These are phyloP conservation scores for Colletotrichum eleusines DNA, from an alignment of 2,329 filamentous ascomycete species.

Conservation along the genomic window DNA sequence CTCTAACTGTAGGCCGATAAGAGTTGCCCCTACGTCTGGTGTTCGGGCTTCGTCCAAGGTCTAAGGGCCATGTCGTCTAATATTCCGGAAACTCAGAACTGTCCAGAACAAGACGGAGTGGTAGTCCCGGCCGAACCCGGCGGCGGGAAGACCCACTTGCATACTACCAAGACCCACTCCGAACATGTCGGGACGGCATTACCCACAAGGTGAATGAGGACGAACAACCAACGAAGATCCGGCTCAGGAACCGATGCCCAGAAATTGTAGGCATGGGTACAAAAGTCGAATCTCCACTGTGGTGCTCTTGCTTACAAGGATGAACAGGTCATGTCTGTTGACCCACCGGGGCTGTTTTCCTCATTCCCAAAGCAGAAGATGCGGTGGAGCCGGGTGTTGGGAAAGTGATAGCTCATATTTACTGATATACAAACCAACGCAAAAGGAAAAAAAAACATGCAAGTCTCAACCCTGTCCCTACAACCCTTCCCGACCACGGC, in stretches of 20 bases:
- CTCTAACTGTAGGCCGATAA: no score
- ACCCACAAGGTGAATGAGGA: constrained; percentile 2
- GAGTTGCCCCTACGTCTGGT: no score
- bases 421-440: constrained; percentile 12
- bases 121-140: constrained; percentile 3
- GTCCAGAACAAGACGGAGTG: neutral
- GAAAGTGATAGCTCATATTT: constrained; percentile 37
- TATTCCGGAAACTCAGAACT: neutral
- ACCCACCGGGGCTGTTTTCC: constrained; percentile 29
- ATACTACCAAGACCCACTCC: constrained; percentile 14
- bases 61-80: neutral
- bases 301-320: constrained; percentile 25
- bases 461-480: constrained; percentile 26
- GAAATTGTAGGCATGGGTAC: constrained; percentile 24
- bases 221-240: neutral
- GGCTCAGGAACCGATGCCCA: neutral
- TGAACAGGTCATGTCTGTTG: constrained; percentile 39
- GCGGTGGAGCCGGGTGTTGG: constrained; percentile 15
- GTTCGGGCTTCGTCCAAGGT: no score
- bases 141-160: neutral
- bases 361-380: constrained; percentile 12
- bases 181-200: constrained; percentile 7
- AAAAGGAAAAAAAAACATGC: constrained; percentile 13
- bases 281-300: constrained; percentile 22
- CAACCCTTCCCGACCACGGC: constrained; percentile 24